These are phyloP conservation scores for Geoglossum glabrum DNA, from an alignment of 495 filamentous ascomycete species.

Conservation along the genomic window DNA sequence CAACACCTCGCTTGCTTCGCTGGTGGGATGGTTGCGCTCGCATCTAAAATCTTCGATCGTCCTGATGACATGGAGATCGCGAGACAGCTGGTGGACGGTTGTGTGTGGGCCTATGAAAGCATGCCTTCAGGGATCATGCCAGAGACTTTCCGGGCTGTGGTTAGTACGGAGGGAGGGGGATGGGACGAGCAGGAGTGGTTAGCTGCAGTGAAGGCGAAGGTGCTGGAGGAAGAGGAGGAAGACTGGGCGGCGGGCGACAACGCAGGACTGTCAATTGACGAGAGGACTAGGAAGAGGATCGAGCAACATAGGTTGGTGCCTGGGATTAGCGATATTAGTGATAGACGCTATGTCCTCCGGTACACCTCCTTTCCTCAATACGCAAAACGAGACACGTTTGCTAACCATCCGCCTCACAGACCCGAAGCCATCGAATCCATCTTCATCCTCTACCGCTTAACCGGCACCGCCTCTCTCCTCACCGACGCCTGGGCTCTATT, in stretches of 20 bases:
- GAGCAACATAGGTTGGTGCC: conserved; percentile 26
- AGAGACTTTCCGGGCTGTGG: conserved; percentile 31
- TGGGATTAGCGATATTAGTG: conserved; percentile 37
- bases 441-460: conserved; percentile 37
- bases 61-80: conserved; percentile 33
- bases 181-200: conserved; percentile 37
- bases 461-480: conserved; percentile 29
- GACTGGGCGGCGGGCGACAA: conserved; percentile 8
- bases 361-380: conserved; percentile 16
- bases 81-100: conserved; percentile 34
- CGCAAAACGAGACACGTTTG: no score
- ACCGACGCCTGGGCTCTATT: conserved; percentile 47
- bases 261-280: neutral
- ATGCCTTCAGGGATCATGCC: conserved; percentile 42
- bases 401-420: conserved; percentile 25
- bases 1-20: conserved; percentile 8
- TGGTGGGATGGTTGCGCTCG: conserved; percentile 20
- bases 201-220: conserved; percentile 15
- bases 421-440: conserved; percentile 46
- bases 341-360: conserved; percentile 46
- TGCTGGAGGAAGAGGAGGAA: conserved; percentile 13
- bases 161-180: conserved; percentile 7
- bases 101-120: conserved; percentile 36
- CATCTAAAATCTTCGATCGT: conserved; percentile 36
- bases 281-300: conserved; percentile 18